Evolutionary conservation across 345 rosid genomes (phyloP), one percentile per base, ranked within the genome.

Genomic region (Mallotus nudiflorus): DNA sequence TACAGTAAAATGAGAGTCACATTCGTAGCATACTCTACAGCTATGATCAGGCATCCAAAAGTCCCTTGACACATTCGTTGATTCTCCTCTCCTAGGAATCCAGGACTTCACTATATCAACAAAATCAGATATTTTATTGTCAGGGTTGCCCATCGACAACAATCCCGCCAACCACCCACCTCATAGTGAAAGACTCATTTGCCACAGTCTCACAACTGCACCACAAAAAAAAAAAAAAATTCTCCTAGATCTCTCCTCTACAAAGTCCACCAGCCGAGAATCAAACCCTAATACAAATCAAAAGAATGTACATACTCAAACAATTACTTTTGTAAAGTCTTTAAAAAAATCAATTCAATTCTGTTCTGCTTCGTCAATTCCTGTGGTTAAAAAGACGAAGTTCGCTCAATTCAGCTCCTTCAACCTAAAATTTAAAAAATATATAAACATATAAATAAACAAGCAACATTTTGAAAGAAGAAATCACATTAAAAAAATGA

Each of bases 21-120:
- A 91, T 42, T 89, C 94, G 70, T 93, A 91, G 74, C 98, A 93
- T 39, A 93, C 92, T 78, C 89, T 85, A 79, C 97, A 93, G 78
- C 94, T 93, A 63, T 87, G 90, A 73, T 93, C 97, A 51, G 98
- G 97, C 97, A 93, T 91, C 97, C 98, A 93, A 82, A 91, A 93
- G 81, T 91, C 93, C 87, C 87, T 87, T 0, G 94, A 87, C 61
- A 91, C 81, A 75, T 85, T 75, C 67, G 85, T 73, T 69, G 96
- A 83, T 80, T 91, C 94, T 3, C 90, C 78, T 62, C 76, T 83
- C 92, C 94, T 81, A 65, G 90, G 82, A 53, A 88, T 65, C 96
- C 92, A 93, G 9, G 88, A 83, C 77, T 81, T 88, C 18, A 88
- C 11, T 71, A 73, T 58, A 63, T 81, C 63, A 52, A 88, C 79